Base-by-base conservation (phyloP, 495 filamentous ascomycete species). In the Aspergillus cristatus region DNA sequence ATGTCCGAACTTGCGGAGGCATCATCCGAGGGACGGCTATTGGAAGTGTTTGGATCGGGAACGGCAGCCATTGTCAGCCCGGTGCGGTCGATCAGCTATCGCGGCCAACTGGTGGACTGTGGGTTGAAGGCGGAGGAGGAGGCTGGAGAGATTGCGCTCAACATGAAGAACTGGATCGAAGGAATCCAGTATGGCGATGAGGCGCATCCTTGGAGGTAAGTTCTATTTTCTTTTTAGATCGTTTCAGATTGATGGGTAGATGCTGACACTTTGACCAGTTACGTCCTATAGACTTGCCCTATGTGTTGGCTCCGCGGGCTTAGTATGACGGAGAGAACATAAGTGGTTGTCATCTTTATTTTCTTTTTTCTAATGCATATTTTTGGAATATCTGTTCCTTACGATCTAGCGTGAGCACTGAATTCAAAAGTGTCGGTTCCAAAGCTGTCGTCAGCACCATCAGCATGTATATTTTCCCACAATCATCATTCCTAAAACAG, bases 91-190 rank as follows among this genome's bases (percentile, higher is more conserved):
- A 95, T 97, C 61, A 79, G 78, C 62, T 97, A 88, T 79, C 76
- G 72, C 55, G 86, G 82, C 17, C 62, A 81, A 52, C 40, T 84
- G 50, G 78, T 94, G 1, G 72, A 82, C 40, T 96, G 90, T 57
- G 83, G 84, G 6, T 56, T 94, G 49, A 71, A 69, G 54, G 76
- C 82, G 42, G 63, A 77, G 26, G 74, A 91, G 59, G 91, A 98
- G 63, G 84, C 82, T 6, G 93, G 91, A 30, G 81, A 86, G 52
- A 72, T 96, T 42, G 78, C 91, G 30, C 65, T 73, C 47, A 71
- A 72, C 58, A 85, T 98, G 81, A 94, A 94, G 79, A 73, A 74
- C 47, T 98, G 91, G 91, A 95, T 98, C 45, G 88, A 95, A 64
- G 79, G 68, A 30, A 84, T 89, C 41, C 88, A 95, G 64, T 96